Percentiles rank a stretch among this genome's conserved stretches.
These are phyloP conservation scores for Melastoma malabathricum DNA, from an alignment of 345 rosid genomes.

Conservation along the genomic window DNA sequence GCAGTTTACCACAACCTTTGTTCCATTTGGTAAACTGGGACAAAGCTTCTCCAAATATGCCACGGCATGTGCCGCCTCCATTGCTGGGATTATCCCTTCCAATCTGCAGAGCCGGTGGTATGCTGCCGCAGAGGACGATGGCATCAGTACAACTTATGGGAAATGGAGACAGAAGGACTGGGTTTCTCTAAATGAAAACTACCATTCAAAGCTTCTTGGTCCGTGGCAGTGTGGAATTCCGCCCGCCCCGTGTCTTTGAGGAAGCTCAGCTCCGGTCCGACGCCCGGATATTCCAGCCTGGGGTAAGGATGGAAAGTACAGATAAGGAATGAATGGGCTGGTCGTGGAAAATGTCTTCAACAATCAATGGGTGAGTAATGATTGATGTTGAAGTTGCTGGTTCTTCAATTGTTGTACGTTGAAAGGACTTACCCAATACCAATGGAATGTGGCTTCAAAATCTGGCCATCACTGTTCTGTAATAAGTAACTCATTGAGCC, in stretches of 20 bases:
- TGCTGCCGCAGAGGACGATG: conserved; percentile 18
- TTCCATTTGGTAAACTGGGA: conserved; percentile 34
- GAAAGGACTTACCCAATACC: conserved; percentile 40
- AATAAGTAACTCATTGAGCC: conserved; percentile 70
- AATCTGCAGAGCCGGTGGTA: conserved; percentile 32
- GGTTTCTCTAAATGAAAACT: neutral
- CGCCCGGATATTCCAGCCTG: conserved; percentile 77
- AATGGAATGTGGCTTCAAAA: conserved; percentile 41
- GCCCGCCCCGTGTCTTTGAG: conserved; percentile 59
- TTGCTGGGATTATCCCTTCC: conserved; percentile 73
- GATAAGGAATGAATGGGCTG: neutral
- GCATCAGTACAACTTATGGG: too few species aligned
- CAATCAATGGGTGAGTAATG: too few species aligned
- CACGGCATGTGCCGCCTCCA: conserved; percentile 71
- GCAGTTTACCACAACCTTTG: conserved; percentile 52
- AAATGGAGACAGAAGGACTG: too few species aligned
- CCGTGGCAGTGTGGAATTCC: conserved; percentile 50
- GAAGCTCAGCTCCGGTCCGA: conserved; percentile 67
- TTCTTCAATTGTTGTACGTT: too few species aligned
- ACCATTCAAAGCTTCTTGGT: conserved; percentile 70
- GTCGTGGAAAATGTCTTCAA: too few species aligned
- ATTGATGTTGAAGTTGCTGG: too few species aligned
- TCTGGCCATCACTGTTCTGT: conserved; percentile 73
- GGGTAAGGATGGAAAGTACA: neutral
- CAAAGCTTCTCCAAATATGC: conserved; percentile 62